Evolutionary conservation across 2,329 filamentous ascomycete species (phyloP).

Genomic region (Pezicula radicicola): DNA sequence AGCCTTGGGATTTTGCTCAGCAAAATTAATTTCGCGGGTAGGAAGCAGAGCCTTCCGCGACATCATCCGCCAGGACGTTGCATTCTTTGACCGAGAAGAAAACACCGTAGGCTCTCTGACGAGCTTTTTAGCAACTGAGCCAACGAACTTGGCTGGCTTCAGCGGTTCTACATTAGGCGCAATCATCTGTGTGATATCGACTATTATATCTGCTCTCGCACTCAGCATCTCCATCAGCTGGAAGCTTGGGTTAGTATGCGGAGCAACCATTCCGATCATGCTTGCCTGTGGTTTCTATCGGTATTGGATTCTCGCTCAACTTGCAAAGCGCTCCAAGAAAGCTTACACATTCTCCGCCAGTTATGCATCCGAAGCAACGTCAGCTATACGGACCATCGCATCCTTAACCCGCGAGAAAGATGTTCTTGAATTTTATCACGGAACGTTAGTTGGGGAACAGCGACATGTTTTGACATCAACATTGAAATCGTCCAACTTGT

Average conservation of each 20-base stretch:
- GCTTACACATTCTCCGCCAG: constrained; percentile 79
- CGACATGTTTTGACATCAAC: constrained; percentile 69
- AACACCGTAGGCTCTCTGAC: constrained; percentile 88
- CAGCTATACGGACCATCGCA: constrained; percentile 89
- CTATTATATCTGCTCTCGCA: constrained; percentile 67
- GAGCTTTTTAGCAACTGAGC: constrained; percentile 75
- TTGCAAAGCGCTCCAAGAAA: constrained; percentile 73
- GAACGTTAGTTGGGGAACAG: constrained; percentile 63
- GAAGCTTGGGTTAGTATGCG: constrained; percentile 84
- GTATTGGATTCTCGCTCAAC: constrained; percentile 79
- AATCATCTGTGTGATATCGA: constrained; percentile 73
- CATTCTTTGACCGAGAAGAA: constrained; percentile 86
- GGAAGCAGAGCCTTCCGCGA: constrained; percentile 79
- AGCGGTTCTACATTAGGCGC: constrained; percentile 83
- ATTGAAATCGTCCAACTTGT: constrained; percentile 72
- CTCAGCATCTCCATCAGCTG: constrained; percentile 73
- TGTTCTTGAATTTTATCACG: constrained; percentile 69
- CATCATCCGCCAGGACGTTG: constrained; percentile 88
- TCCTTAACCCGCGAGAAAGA: constrained; percentile 84
- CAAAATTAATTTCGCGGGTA: constrained; percentile 78
- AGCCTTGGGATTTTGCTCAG: constrained; percentile 79
- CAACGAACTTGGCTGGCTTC: constrained; percentile 72
- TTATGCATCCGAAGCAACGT: constrained; percentile 90
- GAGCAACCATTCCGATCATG: constrained; percentile 73
- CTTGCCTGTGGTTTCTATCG: constrained; percentile 82